Conservation (phyloP, 2,329 filamentous ascomycete genomes). For the Aspergillus latus region DNA sequence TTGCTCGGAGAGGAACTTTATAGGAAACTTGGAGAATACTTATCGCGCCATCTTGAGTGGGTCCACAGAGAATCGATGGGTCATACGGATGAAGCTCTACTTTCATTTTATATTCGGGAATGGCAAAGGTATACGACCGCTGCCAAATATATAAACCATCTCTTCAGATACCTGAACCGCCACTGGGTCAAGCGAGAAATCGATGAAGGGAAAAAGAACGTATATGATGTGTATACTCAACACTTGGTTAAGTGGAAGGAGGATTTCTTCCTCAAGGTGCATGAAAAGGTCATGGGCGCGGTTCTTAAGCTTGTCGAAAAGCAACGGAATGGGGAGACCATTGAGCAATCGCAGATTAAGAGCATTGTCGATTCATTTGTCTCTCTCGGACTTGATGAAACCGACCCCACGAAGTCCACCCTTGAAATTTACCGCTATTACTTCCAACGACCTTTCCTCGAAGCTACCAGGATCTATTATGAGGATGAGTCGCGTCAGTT, state of each 20-base stretch:
- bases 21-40: constrained; percentile 82
- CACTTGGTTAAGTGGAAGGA: constrained; percentile 94
- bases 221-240: constrained; percentile 96
- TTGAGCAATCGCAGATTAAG: constrained; percentile 96
- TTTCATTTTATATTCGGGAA: constrained; percentile 92
- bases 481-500: constrained; percentile 90
- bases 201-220: constrained; percentile 96
- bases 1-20: constrained; percentile 95
- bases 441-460: constrained; percentile 90
- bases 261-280: constrained; percentile 82
- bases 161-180: constrained; percentile 93
- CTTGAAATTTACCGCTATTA: constrained; percentile 90
- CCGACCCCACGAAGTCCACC: constrained; percentile 88
- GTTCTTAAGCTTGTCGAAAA: constrained; percentile 95
- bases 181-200: constrained; percentile 99
- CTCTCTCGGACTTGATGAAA: constrained; percentile 88
- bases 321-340: constrained; percentile 95
- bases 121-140: constrained; percentile 95
- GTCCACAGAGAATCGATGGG: constrained; percentile 71
- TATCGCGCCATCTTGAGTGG: constrained; percentile 70
- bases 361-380: constrained; percentile 96
- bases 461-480: constrained; percentile 82
- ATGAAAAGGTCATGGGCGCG: constrained; percentile 87
- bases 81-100: constrained; percentile 84
- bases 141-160: constrained; percentile 94